Evolutionary conservation across 1,139 yeast species (phyloP).

Genomic region (Protomyces inundatus): DNA sequence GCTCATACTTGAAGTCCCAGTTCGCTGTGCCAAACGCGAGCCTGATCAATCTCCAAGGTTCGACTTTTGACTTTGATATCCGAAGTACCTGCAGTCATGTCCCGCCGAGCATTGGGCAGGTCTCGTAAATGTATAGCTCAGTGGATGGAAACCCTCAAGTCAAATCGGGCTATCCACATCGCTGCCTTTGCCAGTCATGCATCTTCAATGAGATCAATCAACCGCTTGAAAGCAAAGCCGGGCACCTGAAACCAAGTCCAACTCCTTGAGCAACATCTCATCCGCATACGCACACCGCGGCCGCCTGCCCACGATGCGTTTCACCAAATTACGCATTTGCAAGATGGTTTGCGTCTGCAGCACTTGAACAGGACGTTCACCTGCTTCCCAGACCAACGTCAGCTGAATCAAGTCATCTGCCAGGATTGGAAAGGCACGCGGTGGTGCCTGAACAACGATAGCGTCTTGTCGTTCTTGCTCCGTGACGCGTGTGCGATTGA

Average conservation of each 20-base stretch:
- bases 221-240: too few species aligned
- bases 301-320: background rate
- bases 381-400: background rate
- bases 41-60: too few species aligned
- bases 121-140: too few species aligned
- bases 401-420: conserved; percentile 1
- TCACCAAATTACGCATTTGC: conserved; percentile 7
- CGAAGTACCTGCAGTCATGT: too few species aligned
- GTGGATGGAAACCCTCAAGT: too few species aligned
- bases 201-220: too few species aligned
- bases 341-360: conserved; percentile 9
- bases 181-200: too few species aligned
- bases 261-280: background rate
- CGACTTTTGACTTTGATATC: too few species aligned
- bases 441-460: background rate
- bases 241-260: background rate
- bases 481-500: conserved; percentile 12
- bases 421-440: background rate
- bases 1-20: too few species aligned
- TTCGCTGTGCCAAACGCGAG: too few species aligned
- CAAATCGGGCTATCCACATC: too few species aligned
- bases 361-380: background rate
- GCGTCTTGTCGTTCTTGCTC: conserved; percentile 24
- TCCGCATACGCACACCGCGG: background rate
- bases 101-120: too few species aligned